Evolutionary conservation across 371 early-diverging fungal genomes (phyloP).

Genomic region (Syncephalastrum sp.): DNA sequence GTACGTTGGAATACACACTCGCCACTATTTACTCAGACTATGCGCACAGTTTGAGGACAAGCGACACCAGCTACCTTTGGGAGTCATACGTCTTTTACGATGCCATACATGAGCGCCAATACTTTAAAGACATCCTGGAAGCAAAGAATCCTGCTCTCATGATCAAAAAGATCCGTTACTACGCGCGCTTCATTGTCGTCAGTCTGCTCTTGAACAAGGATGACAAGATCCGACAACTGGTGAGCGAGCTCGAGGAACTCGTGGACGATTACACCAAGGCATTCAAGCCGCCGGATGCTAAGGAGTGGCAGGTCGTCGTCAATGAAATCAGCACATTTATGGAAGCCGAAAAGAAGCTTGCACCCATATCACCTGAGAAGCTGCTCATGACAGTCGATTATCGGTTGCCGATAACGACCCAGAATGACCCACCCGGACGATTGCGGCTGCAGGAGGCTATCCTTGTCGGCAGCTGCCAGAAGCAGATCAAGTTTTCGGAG

Average conservation of each 20-base stretch:
- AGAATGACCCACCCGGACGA: constrained; percentile 38
- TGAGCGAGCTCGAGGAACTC: constrained; percentile 76
- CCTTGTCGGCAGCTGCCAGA: constrained; percentile 87
- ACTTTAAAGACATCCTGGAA: constrained; percentile 91
- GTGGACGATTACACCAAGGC: constrained; percentile 85
- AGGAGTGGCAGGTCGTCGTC: constrained; percentile 92
- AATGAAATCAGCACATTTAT: constrained; percentile 88
- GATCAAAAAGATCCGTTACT: constrained; percentile 96
- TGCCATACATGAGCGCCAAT: constrained; percentile 91
- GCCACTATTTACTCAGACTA: not conserved
- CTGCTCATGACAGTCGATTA: constrained; percentile 62
- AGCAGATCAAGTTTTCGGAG: constrained; percentile 94
- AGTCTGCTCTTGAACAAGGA: constrained; percentile 85
- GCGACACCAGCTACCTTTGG: constrained; percentile 92
- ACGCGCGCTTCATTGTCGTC: constrained; percentile 95
- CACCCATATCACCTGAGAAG: constrained; percentile 66
- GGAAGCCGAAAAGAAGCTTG: constrained; percentile 85
- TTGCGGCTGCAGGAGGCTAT: constrained; percentile 89
- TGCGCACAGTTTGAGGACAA: constrained; percentile 73
- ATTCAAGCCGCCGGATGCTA: constrained; percentile 87
- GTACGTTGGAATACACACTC: constrained; percentile 34
- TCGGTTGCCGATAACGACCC: constrained; percentile 57
- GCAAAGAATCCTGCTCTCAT: constrained; percentile 85
- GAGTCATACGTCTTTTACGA: constrained; percentile 96
- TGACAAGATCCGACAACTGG: constrained; percentile 73